phyloP scores from a whole-genome alignment of 1,284 basidiomycete species.

The Inonotus obliquus region DNA sequence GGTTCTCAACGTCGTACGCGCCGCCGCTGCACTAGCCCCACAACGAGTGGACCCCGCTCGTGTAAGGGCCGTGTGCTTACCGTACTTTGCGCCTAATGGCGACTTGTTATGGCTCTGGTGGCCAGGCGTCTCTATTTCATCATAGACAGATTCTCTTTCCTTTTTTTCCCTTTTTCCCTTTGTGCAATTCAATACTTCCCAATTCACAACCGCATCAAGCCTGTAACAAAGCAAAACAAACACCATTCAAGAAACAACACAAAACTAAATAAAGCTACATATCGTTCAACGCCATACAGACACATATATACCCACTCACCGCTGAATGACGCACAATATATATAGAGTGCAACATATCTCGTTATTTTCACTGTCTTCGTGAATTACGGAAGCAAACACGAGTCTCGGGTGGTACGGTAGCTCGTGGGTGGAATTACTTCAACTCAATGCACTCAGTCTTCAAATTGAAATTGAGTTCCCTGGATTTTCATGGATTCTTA shows the following conservation, averaged over 20 bases:
- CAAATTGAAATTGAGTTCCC: no score
- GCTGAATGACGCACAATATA: not conserved
- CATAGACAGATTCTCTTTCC: not conserved
- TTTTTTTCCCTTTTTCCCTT: not conserved
- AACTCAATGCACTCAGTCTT: no score
- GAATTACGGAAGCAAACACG: no score
- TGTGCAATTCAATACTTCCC: no score
- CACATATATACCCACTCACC: not conserved
- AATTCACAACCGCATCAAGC: not conserved
- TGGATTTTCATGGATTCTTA: no score
- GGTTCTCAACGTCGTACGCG: not conserved
- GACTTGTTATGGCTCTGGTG: not conserved
- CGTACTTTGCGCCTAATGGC: not conserved
- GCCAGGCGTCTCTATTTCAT: not conserved
- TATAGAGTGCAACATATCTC: not conserved
- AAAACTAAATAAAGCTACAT: no score
- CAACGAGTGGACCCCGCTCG: not conserved
- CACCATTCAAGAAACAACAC: not conserved
- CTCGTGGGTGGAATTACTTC: no score
- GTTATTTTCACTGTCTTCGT: no score
- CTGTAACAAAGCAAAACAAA: not conserved
- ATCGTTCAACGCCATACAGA: not conserved
- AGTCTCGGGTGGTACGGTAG: no score
- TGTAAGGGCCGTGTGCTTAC: not conserved
- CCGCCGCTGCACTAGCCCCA: not conserved